Evolutionary conservation across 345 rosid genomes (phyloP).

Genomic region (Citrus maxima): DNA sequence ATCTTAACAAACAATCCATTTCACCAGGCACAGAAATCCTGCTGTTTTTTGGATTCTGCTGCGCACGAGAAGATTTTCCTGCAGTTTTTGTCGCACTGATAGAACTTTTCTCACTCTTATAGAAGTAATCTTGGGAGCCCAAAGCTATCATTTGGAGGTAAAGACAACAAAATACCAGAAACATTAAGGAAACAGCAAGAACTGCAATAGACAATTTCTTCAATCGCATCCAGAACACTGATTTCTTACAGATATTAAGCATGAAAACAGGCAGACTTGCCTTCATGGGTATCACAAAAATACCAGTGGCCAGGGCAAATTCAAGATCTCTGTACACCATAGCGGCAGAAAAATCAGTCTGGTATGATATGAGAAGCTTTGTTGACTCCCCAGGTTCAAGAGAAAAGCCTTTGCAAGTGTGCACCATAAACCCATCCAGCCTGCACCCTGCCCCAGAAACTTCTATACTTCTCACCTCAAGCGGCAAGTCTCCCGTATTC

Average conservation of each 20-base stretch:
- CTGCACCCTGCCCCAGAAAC: conserved; percentile 54
- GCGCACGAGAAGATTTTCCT: conserved; percentile 41
- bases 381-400: conserved; percentile 65
- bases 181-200: conserved; percentile 39
- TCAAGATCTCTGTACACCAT: conserved; percentile 50
- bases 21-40: conserved; percentile 36
- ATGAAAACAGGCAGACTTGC: conserved; percentile 56
- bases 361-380: conserved; percentile 55
- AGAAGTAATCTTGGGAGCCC: conserved; percentile 31
- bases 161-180: conserved; percentile 43
- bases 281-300: conserved; percentile 64
- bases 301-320: conserved; percentile 53
- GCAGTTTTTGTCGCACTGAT: conserved; percentile 20
- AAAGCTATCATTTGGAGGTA: conserved; percentile 32
- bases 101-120: conserved; percentile 31
- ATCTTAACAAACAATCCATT: conserved; percentile 39
- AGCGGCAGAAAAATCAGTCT: conserved; percentile 47
- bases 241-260: conserved; percentile 57
- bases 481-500: conserved; percentile 62
- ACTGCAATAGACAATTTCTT: conserved; percentile 47
- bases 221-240: conserved; percentile 52
- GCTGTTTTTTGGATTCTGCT: conserved; percentile 18
- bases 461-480: conserved; percentile 51
- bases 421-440: conserved; percentile 57
- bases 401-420: conserved; percentile 46